These are phyloP conservation scores for Sanghuangporus weigelae DNA, from an alignment of 1,284 basidiomycete species.

Conservation along the genomic window DNA sequence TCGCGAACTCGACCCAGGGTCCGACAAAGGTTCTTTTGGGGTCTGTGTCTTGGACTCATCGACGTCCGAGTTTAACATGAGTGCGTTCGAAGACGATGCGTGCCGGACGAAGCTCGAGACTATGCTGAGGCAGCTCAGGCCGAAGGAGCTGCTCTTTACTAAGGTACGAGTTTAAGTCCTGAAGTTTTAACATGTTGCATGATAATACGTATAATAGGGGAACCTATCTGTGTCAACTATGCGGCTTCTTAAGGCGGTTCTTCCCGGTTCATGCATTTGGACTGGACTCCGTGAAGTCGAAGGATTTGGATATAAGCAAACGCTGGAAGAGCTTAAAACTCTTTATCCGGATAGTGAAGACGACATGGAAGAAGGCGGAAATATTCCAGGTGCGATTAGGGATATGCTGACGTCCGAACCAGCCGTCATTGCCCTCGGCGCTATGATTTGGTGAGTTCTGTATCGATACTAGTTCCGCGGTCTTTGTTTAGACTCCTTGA, in stretches of 20 bases:
- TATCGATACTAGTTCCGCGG: not conserved
- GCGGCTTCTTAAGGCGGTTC: conserved; percentile 73
- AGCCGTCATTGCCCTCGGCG: conserved; percentile 81
- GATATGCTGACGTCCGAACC: conserved; percentile 60
- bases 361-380: conserved; percentile 38
- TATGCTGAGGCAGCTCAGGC: conserved; percentile 85
- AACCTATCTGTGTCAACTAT: conserved; percentile 78
- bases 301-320: conserved; percentile 72
- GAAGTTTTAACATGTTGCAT: not conserved
- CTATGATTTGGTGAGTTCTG: conserved; percentile 70
- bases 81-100: conserved; percentile 88
- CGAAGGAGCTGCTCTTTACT: conserved; percentile 90
- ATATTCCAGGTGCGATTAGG: conserved; percentile 71
- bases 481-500: not conserved
- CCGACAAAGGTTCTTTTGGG: conserved; percentile 65
- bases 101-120: conserved; percentile 94
- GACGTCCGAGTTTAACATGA: conserved; percentile 93
- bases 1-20: conserved; percentile 53
- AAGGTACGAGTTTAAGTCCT: conserved; percentile 51
- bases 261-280: conserved; percentile 82
- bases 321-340: conserved; percentile 62
- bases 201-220: conserved; percentile 44
- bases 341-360: conserved; percentile 62
- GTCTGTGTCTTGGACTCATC: conserved; percentile 94
- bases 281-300: conserved; percentile 80